Conservation (phyloP, 2,329 filamentous ascomycete species). For the Fusarium fracticaudum region DNA sequence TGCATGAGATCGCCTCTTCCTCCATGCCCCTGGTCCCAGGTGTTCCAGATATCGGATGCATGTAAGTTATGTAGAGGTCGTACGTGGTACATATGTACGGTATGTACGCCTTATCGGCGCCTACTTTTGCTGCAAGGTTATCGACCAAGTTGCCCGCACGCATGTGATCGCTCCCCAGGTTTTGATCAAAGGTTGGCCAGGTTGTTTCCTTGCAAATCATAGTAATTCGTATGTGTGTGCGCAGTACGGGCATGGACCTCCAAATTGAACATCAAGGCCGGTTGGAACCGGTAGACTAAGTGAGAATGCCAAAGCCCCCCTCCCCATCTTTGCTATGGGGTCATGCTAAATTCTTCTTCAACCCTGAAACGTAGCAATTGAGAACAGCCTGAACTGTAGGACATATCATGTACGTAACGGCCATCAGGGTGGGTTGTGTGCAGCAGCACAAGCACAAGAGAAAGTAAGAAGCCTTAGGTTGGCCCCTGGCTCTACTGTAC, state of each 20-base stretch:
- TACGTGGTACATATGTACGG: neutral
- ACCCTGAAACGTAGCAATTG: neutral
- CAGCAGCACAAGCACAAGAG: neutral
- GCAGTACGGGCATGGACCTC: neutral
- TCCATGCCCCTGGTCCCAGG: neutral
- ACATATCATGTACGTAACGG: constrained; percentile 14
- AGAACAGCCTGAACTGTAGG: neutral
- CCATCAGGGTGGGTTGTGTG: constrained; percentile 9
- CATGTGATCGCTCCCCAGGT: constrained; percentile 14
- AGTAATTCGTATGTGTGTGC: neutral
- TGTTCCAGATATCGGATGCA: constrained; percentile 5
- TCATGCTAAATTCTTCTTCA: neutral
- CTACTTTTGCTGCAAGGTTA: constrained; percentile 16
- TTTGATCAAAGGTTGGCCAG: neutral
- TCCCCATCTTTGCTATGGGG: constrained; percentile 2
- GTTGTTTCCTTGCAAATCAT: neutral
- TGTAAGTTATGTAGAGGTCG: neutral
- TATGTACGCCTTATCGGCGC: constrained; percentile 17
- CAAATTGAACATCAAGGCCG: neutral
- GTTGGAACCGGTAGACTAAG: constrained; percentile 9
- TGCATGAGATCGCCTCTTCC: neutral
- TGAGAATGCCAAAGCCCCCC: neutral
- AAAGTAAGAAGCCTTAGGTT: neutral
- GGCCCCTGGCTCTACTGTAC: neutral
- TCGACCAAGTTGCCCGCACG: constrained; percentile 12